Evolutionary conservation across 73 alveolate species (phyloP).

Genomic region (Effrenium voratum): DNA sequence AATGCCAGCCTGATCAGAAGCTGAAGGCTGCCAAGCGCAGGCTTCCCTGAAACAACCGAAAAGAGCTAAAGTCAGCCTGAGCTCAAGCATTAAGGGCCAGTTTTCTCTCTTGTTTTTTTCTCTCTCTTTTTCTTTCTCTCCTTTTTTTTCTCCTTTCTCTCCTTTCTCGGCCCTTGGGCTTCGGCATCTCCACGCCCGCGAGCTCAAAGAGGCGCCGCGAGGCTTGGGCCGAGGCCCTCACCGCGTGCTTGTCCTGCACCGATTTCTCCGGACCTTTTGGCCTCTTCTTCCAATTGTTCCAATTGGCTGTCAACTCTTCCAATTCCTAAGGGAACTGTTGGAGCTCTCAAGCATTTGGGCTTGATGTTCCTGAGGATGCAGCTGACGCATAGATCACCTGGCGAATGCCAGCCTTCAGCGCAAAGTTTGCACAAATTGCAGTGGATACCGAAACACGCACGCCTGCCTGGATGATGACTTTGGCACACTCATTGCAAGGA

Average conservation of each 20-base stretch:
- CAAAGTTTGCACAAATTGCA: not conserved
- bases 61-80: too few relatives aligned
- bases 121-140: too few relatives aligned
- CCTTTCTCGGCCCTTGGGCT: not conserved
- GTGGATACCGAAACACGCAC: not conserved
- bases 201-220: conserved; percentile 73
- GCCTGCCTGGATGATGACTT: conserved; percentile 70
- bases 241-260: conserved; percentile 55
- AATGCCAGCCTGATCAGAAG: too few relatives aligned
- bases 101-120: too few relatives aligned
- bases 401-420: conserved; percentile 33
- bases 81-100: too few relatives aligned
- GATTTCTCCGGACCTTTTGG: too few relatives aligned
- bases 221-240: conserved; percentile 49
- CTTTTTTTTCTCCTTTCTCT: too few relatives aligned
- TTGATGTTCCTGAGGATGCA: not conserved
- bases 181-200: conserved; percentile 41
- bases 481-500: conserved; percentile 91
- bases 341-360: not conserved
- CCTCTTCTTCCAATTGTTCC: too few relatives aligned
- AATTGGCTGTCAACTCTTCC: too few relatives aligned
- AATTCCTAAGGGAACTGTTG: not conserved
- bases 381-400: conserved; percentile 73
- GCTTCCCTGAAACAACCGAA: too few relatives aligned
- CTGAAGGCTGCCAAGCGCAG: too few relatives aligned